Evolutionary conservation across 257 asterid species (phyloP), one percentile per base, ranked within the genome.

Genomic region (Henckelia pumila): DNA sequence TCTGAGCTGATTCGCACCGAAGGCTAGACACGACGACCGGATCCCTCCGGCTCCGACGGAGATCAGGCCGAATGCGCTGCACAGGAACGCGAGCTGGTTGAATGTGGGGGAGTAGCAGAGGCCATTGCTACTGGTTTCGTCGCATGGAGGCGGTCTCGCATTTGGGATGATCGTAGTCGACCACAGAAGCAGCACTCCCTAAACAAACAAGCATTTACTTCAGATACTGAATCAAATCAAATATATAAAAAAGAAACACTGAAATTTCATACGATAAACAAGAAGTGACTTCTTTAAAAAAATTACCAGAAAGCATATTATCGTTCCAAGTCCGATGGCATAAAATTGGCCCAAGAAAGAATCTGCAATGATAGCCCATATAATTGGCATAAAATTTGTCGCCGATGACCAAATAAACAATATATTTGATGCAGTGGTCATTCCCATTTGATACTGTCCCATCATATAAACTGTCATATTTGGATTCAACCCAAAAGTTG

Each of bases 21-120:
- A 91, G 16, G 93, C 91, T 56, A 91, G 68, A 37, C 85, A 82
- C 26, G 82, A 79, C 1, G 96, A 74, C 61, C 88, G 63, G 22
- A 84, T 73, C 4, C 89, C 95, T 14, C 95, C 96, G 4, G 85
- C 82, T 68, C 97, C 97, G 13, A 85, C 71, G 1, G 97, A 81
- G 47, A 91, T 77, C 20, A 88, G 77, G 11, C 75, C 93, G 3
- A 88, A 69, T 1, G 89, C 71, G 6, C 78, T 26, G 30, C 79
- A 80, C 13, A 91, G 75, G 56, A 75, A 75, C 24, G 74, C 4
- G 23, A 77, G 44, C 74, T 91, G 97, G 66, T 68, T 50, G 49
- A 57, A n/a, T 9, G 82, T 77, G 0, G 96, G 75, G 28, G 83
- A 61, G 71, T 26, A 62, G 62, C 95, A 88, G n/a, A n/a, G n/a